phyloP scores from a whole-genome alignment of 2,329 filamentous ascomycete species.

The Zasmidium angulare region DNA sequence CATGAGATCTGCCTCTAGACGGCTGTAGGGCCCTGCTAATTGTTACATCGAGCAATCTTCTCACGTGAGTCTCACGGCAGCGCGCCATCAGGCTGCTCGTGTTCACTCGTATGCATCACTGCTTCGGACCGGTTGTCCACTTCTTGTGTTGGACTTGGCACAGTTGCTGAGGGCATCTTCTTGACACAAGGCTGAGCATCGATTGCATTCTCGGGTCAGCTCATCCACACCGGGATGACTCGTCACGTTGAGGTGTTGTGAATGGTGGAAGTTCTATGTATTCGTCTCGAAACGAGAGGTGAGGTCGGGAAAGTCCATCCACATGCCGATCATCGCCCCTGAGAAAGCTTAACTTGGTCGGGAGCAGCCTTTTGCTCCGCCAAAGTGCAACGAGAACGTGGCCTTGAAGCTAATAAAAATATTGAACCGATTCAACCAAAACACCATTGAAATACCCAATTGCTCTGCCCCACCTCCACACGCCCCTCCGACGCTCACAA shows the following conservation, averaged over 20 bases:
- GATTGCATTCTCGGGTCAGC: background rate
- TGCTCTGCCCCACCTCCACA: background rate
- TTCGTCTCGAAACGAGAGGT: background rate
- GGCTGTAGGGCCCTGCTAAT: too few species aligned
- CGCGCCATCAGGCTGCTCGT: too few species aligned
- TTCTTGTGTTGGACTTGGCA: background rate
- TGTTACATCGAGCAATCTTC: too few species aligned
- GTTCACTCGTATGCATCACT: background rate
- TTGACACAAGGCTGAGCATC: too few species aligned
- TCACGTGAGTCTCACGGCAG: too few species aligned
- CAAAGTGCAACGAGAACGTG: background rate
- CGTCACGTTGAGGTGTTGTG: background rate
- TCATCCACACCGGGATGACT: background rate
- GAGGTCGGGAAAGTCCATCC: background rate
- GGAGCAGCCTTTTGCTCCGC: background rate
- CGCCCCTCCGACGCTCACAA: background rate
- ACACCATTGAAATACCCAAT: background rate
- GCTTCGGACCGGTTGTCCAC: background rate
- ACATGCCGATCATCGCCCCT: slow-evolving; percentile 1
- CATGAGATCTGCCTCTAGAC: too few species aligned
- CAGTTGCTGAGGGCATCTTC: too few species aligned
- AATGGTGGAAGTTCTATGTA: background rate
- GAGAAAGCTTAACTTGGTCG: background rate
- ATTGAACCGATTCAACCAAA: background rate
- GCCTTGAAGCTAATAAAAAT: background rate